phyloP scores from a whole-genome alignment of 2,329 filamentous ascomycete species.

The Calonectria henricotiae region DNA sequence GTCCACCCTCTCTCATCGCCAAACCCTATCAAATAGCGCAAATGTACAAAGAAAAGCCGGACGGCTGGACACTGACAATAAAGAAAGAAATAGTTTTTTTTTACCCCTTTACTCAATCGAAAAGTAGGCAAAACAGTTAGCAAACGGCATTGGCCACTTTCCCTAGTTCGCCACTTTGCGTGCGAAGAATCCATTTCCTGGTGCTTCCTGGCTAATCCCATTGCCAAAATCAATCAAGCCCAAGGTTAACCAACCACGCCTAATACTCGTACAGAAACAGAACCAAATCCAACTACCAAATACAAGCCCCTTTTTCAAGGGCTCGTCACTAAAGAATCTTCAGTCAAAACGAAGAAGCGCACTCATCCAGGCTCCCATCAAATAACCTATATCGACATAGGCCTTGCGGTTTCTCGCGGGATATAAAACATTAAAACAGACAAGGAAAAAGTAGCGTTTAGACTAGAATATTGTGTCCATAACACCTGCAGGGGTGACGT shows the following conservation, averaged over 20 bases:
- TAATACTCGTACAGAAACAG: slow-evolving; percentile 52
- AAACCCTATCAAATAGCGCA: not conserved
- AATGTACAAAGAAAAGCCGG: slow-evolving; percentile 8
- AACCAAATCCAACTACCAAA: slow-evolving; percentile 37
- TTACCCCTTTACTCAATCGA: not conserved
- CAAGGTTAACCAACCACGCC: slow-evolving; percentile 31
- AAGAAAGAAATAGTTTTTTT: not conserved
- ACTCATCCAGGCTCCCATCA: no score
- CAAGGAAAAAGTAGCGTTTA: slow-evolving; percentile 6
- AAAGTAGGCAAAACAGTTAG: not conserved
- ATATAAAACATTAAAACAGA: not conserved
- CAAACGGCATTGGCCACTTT: not conserved
- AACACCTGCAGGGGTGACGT: slow-evolving; percentile 68
- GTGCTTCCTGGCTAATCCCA: not conserved
- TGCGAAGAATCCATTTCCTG: not conserved
- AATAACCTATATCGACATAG: not conserved
- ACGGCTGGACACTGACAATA: not conserved
- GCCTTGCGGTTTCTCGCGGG: not conserved
- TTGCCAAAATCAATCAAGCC: slow-evolving; percentile 30
- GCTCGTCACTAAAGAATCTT: not conserved
- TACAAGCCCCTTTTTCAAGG: not conserved
- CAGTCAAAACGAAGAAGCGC: no score
- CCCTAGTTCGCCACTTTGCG: slow-evolving; percentile 1
- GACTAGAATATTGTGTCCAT: slow-evolving; percentile 58
- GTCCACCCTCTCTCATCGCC: not conserved